Evolutionary conservation across 805 yeast genomes (phyloP), one percentile per base, ranked within the genome.

Genomic region (Hanseniaspora meyeri): DNA sequence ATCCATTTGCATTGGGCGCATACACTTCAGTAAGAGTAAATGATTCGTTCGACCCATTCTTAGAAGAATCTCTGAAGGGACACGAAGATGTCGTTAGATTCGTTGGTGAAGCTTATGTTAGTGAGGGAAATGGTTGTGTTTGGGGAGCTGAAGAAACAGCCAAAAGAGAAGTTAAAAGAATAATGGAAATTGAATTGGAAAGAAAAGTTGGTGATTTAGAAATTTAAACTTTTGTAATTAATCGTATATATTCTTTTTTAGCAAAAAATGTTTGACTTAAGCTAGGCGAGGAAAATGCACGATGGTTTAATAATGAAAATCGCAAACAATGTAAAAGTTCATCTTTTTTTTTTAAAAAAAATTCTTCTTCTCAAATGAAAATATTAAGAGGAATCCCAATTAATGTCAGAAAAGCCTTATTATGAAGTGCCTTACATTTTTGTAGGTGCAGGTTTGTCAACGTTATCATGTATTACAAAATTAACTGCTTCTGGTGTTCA

Each of bases 371-470:
- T n/a, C n/a, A n/a, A n/a, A n/a, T n/a, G n/a, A n/a, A n/a, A n/a
- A n/a, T n/a, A n/a, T n/a, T n/a, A n/a, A n/a, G n/a, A n/a, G n/a
- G n/a, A n/a, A n/a, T n/a, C n/a, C 10, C 14, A 24, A 20, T 11
- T 14, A 40, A 20, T 11, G 10, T 40, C n/a, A 10, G 3, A 10
- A 6, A 48, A 39, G 52, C 14, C 11, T 9, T n/a, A 24, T 42
- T 36, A 20, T 29, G 17, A 54, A 1, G 43, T 24, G 12, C 48
- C 52, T 19, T 53, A 53, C 1, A 72, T 82, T 1, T 76, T 87
- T 17, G 72, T 87, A 9, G 96, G 96, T 1, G 93, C 83, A n/a
- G 95, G 95, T 0, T 79, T 85, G n/a, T 68, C 95, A 0, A 95
- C 93, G 0, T 68, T 85, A 31, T 81, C 83, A 59, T 83, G 93